phyloP scores from a whole-genome alignment of 495 filamentous ascomycete genomes.

The Amorphotheca resinae region DNA sequence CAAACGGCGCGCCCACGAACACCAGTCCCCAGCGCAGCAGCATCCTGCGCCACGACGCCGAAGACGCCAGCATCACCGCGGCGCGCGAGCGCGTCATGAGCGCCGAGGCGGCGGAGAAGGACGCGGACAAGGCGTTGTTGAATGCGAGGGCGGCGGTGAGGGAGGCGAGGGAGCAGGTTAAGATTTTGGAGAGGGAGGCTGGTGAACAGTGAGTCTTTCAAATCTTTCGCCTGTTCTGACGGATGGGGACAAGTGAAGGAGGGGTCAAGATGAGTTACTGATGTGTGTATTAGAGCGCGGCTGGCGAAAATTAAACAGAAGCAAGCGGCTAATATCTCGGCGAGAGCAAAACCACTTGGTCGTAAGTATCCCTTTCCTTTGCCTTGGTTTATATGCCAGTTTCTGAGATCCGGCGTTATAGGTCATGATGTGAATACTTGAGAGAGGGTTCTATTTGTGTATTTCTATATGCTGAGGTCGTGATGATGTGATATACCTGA shows the following conservation, averaged over 20 bases:
- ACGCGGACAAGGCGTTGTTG: constrained; percentile 48
- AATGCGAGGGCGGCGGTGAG: constrained; percentile 42
- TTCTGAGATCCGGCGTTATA: too few relatives aligned
- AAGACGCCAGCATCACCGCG: constrained; percentile 45
- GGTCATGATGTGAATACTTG: too few relatives aligned
- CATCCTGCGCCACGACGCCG: constrained; percentile 23
- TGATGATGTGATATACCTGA: too few relatives aligned
- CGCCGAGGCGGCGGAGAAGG: constrained; percentile 47
- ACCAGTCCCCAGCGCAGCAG: neutral
- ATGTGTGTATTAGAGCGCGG: constrained; percentile 24
- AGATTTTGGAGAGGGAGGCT: constrained; percentile 48
- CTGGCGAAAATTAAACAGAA: constrained; percentile 54
- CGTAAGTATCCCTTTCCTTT: constrained; percentile 45
- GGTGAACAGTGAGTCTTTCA: constrained; percentile 37
- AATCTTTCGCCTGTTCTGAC: neutral
- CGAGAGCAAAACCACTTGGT: constrained; percentile 52
- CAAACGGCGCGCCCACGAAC: neutral
- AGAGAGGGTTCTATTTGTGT: too few relatives aligned
- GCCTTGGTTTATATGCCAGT: too few relatives aligned
- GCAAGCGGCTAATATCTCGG: constrained; percentile 48
- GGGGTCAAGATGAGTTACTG: neutral
- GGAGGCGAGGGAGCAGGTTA: constrained; percentile 50
- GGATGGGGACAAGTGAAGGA: neutral
- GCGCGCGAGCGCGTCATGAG: constrained; percentile 44
- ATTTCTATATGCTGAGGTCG: too few relatives aligned